Base-by-base conservation (phyloP, 306 rosid species). In the Gastrolobium villosum region DNA sequence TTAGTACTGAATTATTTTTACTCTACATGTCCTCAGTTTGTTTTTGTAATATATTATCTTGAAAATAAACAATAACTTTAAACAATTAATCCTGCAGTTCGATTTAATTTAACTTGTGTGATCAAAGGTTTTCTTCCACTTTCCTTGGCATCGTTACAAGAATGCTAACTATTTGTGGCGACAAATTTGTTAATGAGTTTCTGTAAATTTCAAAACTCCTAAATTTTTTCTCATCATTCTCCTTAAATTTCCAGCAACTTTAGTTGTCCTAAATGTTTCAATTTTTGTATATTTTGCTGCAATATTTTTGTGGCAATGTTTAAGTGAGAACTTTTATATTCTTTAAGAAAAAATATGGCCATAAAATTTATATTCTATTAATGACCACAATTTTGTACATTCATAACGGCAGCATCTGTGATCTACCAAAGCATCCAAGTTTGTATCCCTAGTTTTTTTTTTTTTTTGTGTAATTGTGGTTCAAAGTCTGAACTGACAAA, bases 1-100 rank as follows among this genome's bases (percentile, higher is more conserved):
- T 71, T 70, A 28, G 43, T 60, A 60, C 28, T 37, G 26, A 70
- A 59, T 30, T 50, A n/a, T 57, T 46, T 57, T 48, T 10, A 56
- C 31, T 54, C 37, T 56, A 44, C 44, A 35, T 55, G 75, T 52
- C 49, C 50, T 67, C 61, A 14, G 67, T 37, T 57, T 41, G 2
- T 50, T 64, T 11, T 49, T 50, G 74, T 40, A 54, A 40, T 6
- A 53, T 77, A 53, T 40, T 28, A 28, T 39, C 74, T 5, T 30
- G 55, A 62, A 6, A 53, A 63, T 35, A 13, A 49, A 63, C 20
- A 20, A 30, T 36, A 10, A 49, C 36, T 75, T 41, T 31, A 54
- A 77, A 44, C 39, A 53, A 31, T 43, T 56, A 66, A n/a, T 31
- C 57, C 62, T 32, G 60, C 61, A 55, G 72, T 75, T 61, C 37